Base-by-base conservation (phyloP, 495 filamentous ascomycete genomes). In the Halenospora varia region DNA sequence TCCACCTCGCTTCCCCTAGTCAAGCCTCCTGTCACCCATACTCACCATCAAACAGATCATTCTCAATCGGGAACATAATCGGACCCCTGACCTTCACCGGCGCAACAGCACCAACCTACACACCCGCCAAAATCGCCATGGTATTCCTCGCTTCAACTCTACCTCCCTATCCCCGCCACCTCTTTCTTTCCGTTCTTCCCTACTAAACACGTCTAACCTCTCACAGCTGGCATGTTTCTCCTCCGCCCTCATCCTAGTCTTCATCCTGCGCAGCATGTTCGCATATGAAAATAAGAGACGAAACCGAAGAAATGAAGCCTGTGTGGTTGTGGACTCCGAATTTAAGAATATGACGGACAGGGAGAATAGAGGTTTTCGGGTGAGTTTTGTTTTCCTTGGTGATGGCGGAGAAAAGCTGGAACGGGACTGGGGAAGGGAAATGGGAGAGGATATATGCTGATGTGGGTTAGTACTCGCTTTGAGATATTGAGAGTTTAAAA, bases 71-170 rank as follows among this genome's bases (percentile, higher is more conserved):
- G 2, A 65, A 65, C 39, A 61, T 68, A 22, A 64, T 68, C 48
- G 66, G 66, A 2, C 66, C 66, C 0, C 61, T 64, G 10, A 64
- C 66, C 1, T 68, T 68, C 56, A 57, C 55, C 25, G 64, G 63
- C 41, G 40, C 55, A 0, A 58, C 62, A 25, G 57, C 55, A 24
- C 64, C 66, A 2, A 25, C 50, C 15, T 67, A 69, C 35, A 42
- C 62, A 0, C 64, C 64, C 10, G 66, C 64, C 18, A 67, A 69
- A 23, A 57, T 59, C 44, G 56, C 55, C 22, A 62, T 65, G 35
- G 57, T 69, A 48, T 48, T 48, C 10, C 45, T 48, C 35, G n/a
- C 9, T 40, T 40, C 9, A 9, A 9, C 35, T 40, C 35, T 40
- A 9, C 9, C n/a, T 40, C 9, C 9, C 9, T 9, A 40, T 9